These are phyloP conservation scores for Suillus subluteus DNA, from an alignment of 768 basidiomycete species.

Conservation along the genomic window DNA sequence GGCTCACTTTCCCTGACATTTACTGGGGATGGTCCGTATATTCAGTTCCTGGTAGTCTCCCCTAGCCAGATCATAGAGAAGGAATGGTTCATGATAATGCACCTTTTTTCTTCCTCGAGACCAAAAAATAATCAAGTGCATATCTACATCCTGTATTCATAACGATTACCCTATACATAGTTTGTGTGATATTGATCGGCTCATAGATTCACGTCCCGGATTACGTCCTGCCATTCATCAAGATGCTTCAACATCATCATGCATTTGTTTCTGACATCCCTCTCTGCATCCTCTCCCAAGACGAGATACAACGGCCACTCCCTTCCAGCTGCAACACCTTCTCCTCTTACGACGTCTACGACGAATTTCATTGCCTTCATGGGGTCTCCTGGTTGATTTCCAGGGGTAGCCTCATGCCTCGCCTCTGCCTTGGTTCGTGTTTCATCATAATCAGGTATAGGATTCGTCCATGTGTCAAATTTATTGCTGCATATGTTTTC, in stretches of 20 bases:
- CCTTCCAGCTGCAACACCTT: slow-evolving; percentile 50
- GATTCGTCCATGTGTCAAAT: slow-evolving; percentile 39
- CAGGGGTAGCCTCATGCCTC: slow-evolving; percentile 40
- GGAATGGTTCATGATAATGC: neutral
- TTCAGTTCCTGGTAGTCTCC: neutral
- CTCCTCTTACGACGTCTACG: slow-evolving; percentile 49
- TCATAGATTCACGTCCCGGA: slow-evolving; percentile 45
- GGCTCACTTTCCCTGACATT: slow-evolving; percentile 16
- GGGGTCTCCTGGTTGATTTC: slow-evolving; percentile 58
- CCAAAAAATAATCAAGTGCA: neutral
- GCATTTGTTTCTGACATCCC: slow-evolving; percentile 53
- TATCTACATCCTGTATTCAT: neutral
- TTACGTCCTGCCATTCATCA: slow-evolving; percentile 59
- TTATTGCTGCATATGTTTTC: slow-evolving; percentile 52
- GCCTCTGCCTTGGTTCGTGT: slow-evolving; percentile 38
- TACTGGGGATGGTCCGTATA: neutral
- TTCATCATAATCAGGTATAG: slow-evolving; percentile 54
- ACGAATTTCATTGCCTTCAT: slow-evolving; percentile 57
- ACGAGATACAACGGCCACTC: slow-evolving; percentile 52
- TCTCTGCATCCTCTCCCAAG: slow-evolving; percentile 57
- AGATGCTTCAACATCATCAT: slow-evolving; percentile 46
- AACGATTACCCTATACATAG: neutral
- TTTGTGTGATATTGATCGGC: slow-evolving; percentile 20
- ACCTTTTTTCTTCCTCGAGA: neutral
- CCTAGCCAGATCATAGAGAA: neutral